phyloP scores from a whole-genome alignment of 2,329 filamentous ascomycete species.

The Capronia coronata region DNA sequence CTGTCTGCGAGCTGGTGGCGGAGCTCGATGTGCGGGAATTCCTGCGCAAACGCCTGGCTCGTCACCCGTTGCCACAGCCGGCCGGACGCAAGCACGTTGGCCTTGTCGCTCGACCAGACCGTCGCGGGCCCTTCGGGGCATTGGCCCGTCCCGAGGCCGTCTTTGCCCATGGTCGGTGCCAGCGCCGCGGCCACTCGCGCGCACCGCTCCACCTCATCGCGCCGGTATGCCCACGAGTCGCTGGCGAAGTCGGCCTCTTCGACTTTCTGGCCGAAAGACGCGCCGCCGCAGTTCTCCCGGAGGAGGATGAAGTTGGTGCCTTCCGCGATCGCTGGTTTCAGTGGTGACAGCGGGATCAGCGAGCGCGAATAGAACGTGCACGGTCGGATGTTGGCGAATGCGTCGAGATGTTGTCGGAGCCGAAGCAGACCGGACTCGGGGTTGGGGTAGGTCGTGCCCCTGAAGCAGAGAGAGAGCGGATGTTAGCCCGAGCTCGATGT shows the following conservation, averaged over 20 bases:
- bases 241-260: constrained; percentile 42
- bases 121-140: constrained; percentile 28
- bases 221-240: constrained; percentile 45
- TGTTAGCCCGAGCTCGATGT: too few relatives aligned
- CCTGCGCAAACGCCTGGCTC: constrained; percentile 49
- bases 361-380: constrained; percentile 44
- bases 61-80: constrained; percentile 46
- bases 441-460: constrained; percentile 26
- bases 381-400: constrained; percentile 48
- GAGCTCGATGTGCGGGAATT: constrained; percentile 92
- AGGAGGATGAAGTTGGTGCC: constrained; percentile 71
- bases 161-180: constrained; percentile 33
- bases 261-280: constrained; percentile 43
- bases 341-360: constrained; percentile 35
- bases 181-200: constrained; percentile 44
- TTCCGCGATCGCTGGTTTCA: constrained; percentile 42
- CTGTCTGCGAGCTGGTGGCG: constrained; percentile 98
- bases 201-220: constrained; percentile 43
- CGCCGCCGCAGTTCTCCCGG: constrained; percentile 40
- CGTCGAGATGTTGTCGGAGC: constrained; percentile 29
- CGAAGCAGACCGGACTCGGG: constrained; percentile 27
- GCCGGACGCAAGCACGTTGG: constrained; percentile 48
- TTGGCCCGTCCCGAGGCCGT: constrained; percentile 19
- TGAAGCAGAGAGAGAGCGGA: constrained; percentile 31
- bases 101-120: constrained; percentile 48